A percentile compares a stretch with the other conserved stretches of the same genome.
Evolutionary conservation across 495 filamentous ascomycete genomes (phyloP).

Genomic region (Tuber indicum): DNA sequence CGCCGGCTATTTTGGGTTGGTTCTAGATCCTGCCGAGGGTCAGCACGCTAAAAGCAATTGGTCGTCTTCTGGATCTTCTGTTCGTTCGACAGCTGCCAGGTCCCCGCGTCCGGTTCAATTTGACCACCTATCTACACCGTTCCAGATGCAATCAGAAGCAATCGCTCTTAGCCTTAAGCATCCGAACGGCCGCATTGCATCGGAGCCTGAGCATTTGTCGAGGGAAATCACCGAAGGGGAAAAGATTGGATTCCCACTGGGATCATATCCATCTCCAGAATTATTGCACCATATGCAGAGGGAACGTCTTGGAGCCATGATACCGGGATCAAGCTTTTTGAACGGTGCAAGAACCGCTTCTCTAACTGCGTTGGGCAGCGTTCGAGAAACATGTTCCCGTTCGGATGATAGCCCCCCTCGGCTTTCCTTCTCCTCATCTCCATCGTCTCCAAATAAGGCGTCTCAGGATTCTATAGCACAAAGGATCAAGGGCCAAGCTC

Average conservation of each 20-base stretch:
- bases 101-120: slow-evolving; percentile 63
- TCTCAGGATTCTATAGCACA: slow-evolving; percentile 8
- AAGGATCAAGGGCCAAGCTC: slow-evolving; percentile 24
- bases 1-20: slow-evolving; percentile 64
- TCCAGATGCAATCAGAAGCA: slow-evolving; percentile 61
- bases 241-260: slow-evolving; percentile 31
- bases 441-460: slow-evolving; percentile 10
- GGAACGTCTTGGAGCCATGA: slow-evolving; percentile 12
- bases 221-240: slow-evolving; percentile 28
- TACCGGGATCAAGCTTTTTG: slow-evolving; percentile 5
- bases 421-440: slow-evolving; percentile 19
- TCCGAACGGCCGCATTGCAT: slow-evolving; percentile 44
- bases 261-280: slow-evolving; percentile 29
- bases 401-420: slow-evolving; percentile 13
- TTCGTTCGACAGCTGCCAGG: slow-evolving; percentile 60
- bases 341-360: slow-evolving; percentile 19
- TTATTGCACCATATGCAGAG: slow-evolving; percentile 11
- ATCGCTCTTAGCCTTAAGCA: slow-evolving; percentile 52
- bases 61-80: slow-evolving; percentile 61
- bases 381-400: slow-evolving; percentile 26
- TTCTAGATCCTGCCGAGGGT: slow-evolving; percentile 57
- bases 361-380: slow-evolving; percentile 20
- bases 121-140: slow-evolving; percentile 70
- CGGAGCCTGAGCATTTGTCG: slow-evolving; percentile 45
- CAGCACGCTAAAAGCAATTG: slow-evolving; percentile 62